Conservation (phyloP, 768 basidiomycete species). For the Chiua virens region DNA sequence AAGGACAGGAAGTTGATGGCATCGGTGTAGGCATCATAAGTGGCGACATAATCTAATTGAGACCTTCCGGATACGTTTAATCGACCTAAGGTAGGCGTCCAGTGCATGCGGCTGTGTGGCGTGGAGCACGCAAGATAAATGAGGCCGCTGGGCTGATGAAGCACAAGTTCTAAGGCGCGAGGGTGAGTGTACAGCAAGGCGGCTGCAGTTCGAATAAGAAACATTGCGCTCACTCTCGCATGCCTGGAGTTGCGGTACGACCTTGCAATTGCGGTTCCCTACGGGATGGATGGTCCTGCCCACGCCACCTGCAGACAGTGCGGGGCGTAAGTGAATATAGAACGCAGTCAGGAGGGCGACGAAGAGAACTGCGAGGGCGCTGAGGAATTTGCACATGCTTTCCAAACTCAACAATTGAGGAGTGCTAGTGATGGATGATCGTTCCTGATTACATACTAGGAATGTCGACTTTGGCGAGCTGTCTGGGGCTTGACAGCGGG, state of each 20-base stretch:
- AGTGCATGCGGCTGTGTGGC: constrained; percentile 44
- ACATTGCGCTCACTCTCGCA: constrained; percentile 56
- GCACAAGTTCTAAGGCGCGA: constrained; percentile 46
- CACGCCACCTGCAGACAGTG: constrained; percentile 42
- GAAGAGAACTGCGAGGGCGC: constrained; percentile 22
- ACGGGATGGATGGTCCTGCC: constrained; percentile 45
- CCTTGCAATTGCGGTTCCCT: constrained; percentile 50
- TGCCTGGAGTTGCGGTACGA: constrained; percentile 54
- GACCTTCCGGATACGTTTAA: constrained; percentile 40
- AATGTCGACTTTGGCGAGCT: too few species aligned
- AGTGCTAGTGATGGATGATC: too few species aligned
- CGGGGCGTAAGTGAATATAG: constrained; percentile 50
- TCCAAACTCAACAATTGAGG: too few species aligned
- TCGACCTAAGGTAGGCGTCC: constrained; percentile 47
- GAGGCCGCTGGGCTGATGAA: constrained; percentile 57
- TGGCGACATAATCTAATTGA: constrained; percentile 55
- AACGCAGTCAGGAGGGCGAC: constrained; percentile 42
- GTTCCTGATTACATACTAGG: too few species aligned
- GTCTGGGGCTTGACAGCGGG: too few species aligned
- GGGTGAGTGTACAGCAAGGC: constrained; percentile 10
- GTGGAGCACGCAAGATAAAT: constrained; percentile 67
- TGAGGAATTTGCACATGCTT: background rate
- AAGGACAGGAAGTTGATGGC: constrained; percentile 47
- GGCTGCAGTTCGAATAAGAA: background rate
- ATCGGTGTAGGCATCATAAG: constrained; percentile 50